Evolutionary conservation across 2,329 filamentous ascomycete genomes (phyloP), one percentile per base, ranked within the genome.

Genomic region (Raffaelea albimanens): DNA sequence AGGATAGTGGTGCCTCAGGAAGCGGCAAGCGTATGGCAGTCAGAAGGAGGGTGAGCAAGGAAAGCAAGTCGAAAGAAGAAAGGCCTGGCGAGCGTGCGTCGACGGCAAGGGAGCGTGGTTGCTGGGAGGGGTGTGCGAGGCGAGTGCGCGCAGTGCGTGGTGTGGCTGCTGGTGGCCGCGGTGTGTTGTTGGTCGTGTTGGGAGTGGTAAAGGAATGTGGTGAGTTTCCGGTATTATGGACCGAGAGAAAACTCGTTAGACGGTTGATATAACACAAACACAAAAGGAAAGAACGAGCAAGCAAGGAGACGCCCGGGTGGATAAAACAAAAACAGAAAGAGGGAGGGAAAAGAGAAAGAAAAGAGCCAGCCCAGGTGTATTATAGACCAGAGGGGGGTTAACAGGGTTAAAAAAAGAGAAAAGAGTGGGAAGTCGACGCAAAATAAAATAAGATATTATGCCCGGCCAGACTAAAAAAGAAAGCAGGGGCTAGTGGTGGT

Each of bases 341-440:
- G 40, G 34, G 34, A 45, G 36, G 20, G 33, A 40, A 40, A 42
- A 43, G 43, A 29, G 4, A 44, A 46, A 45, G 23, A 29, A 63
- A 63, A 72, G 70, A 76, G 72, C 73, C 73, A 73, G 73, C 72
- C 76, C 69, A 70, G 69, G 64, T 62, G 60, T 65, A 59, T 61
- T 69, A 70, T 69, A 69, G 64, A 66, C 61, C 62, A 64, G 61
- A 62, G 59, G 55, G 51, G 51, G 56, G 58, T 61, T 66, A 63
- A 60, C 57, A 61, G 63, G 43, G 49, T 31, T 43, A 46, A 36
- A 67, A 61, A 61, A 60, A 63, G 63, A 63, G 65, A 67, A 65
- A n/a, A 64, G 34, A 45, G 22, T 11, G 22, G 25, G 14, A 21
- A 46, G 16, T 33, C 34, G 34, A 38, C 5, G 5, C 9, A 38